Evolutionary conservation across 805 yeast genomes (phyloP).

Genomic region (Sungouiozyma intestinalis): DNA sequence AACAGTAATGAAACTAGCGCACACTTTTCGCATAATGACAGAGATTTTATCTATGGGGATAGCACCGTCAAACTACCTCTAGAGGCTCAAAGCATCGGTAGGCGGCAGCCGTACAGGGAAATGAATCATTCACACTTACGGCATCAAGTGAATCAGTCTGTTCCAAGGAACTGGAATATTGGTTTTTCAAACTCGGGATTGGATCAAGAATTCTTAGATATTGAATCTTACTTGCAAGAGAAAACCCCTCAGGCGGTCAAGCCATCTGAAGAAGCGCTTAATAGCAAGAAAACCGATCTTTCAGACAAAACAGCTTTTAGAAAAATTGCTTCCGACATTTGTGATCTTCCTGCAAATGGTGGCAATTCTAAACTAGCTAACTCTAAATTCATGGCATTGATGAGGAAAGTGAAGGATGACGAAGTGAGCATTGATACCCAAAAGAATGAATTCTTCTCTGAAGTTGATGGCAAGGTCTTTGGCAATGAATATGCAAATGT

Average conservation of each 20-base stretch:
- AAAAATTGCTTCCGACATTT: conserved; percentile 4
- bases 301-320: conserved; percentile 3
- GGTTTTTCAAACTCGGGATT: background rate
- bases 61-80: too few relatives aligned
- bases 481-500: conserved; percentile 18
- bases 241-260: background rate
- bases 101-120: background rate
- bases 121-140: background rate
- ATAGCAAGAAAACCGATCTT: background rate
- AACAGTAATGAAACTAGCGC: background rate
- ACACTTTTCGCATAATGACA: background rate
- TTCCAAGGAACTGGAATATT: background rate
- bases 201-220: background rate
- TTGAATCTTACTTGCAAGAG: conserved; percentile 2
- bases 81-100: too few relatives aligned
- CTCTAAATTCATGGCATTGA: conserved; percentile 22
- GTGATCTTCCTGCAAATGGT: conserved; percentile 2
- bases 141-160: background rate
- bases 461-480: conserved; percentile 12
- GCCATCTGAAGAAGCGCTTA: background rate
- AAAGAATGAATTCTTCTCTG: conserved; percentile 14
- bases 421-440: conserved; percentile 15
- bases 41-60: too few relatives aligned
- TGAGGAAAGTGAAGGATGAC: conserved; percentile 18
- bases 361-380: conserved; percentile 8